Percentiles rank a stretch among this genome's conserved stretches.
Evolutionary conservation across 2,329 filamentous ascomycete genomes (phyloP).

Genomic region (Phialophora verrucosa): DNA sequence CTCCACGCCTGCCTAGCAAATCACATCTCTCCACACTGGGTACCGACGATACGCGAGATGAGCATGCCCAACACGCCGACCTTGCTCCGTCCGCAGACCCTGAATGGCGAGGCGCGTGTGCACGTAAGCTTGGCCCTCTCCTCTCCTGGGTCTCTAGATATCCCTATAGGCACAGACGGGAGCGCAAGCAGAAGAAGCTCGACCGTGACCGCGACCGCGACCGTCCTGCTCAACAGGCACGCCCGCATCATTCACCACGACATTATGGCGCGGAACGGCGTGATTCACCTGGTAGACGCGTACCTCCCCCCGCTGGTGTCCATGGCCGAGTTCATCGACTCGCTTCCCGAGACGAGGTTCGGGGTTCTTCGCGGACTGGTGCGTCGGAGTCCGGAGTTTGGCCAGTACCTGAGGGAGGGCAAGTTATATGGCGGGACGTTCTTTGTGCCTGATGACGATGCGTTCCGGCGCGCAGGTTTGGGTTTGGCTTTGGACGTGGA

Average conservation of each 20-base stretch:
- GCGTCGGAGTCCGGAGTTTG: background rate
- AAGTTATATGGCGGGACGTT: background rate
- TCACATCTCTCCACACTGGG: slow-evolving; percentile 12
- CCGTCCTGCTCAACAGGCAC: background rate
- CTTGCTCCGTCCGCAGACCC: background rate
- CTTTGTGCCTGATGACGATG: slow-evolving; percentile 1
- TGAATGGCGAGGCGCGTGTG: slow-evolving; percentile 5
- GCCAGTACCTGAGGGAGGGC: background rate
- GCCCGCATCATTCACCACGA: slow-evolving; percentile 7
- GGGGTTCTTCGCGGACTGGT: background rate
- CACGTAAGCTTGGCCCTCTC: background rate
- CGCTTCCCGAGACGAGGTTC: slow-evolving; percentile 1
- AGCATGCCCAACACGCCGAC: slow-evolving; percentile 12
- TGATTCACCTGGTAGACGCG: slow-evolving; percentile 6
- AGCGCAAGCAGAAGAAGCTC: background rate
- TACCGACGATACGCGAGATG: slow-evolving; percentile 10
- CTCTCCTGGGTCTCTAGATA: no score
- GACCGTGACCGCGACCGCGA: background rate
- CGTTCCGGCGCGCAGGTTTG: background rate
- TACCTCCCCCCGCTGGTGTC: background rate
- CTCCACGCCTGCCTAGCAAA: background rate
- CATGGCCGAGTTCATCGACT: background rate
- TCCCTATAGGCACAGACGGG: no score
- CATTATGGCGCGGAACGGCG: slow-evolving; percentile 9
- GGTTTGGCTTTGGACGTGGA: background rate